A percentile compares a stretch with the other conserved stretches of the same genome.
phyloP scores from a whole-genome alignment of 2,329 filamentous ascomycete species.

The Cyclaneusma minus region DNA sequence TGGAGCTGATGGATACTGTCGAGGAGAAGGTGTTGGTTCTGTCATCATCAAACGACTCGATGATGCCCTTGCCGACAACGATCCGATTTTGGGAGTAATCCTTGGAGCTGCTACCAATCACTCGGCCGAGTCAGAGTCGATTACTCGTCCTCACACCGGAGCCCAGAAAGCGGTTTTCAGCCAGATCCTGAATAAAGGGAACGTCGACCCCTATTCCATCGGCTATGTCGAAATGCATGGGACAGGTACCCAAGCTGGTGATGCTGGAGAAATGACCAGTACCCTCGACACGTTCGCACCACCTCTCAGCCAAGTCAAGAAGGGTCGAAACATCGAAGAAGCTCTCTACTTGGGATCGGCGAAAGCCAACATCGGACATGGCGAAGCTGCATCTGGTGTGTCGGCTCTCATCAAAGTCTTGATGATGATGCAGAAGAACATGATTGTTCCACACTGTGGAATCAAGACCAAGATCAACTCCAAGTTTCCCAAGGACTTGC shows the following conservation, averaged over 20 bases:
- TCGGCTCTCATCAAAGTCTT: conserved; percentile 19
- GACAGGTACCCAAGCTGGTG: conserved; percentile 74
- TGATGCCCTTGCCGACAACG: conserved; percentile 33
- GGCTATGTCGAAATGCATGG: conserved; percentile 84
- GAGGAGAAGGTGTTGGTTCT: conserved; percentile 31
- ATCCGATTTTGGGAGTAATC: conserved; percentile 37
- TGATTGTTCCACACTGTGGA: conserved; percentile 16
- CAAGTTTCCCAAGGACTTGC: conserved; percentile 19
- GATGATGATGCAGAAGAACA: conserved; percentile 16
- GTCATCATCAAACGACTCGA: conserved; percentile 33
- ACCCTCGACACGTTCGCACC: conserved; percentile 52
- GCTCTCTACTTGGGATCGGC: conserved; percentile 25
- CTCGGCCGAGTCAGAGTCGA: conserved; percentile 65
- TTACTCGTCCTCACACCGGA: conserved; percentile 67
- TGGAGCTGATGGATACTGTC: conserved; percentile 35
- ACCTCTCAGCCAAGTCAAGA: too few relatives aligned
- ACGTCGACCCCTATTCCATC: conserved; percentile 61
- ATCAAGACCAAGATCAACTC: conserved; percentile 20
- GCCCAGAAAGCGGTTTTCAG: conserved; percentile 60
- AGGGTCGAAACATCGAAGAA: background rate
- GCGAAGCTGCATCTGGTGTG: conserved; percentile 19
- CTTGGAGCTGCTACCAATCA: conserved; percentile 66
- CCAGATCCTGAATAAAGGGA: conserved; percentile 54
- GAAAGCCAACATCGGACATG: conserved; percentile 21
- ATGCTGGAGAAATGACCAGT: conserved; percentile 68